Evolutionary conservation across 2,329 filamentous ascomycete species (phyloP), one percentile per base, ranked within the genome.

Genomic region (Penicillium sp.): DNA sequence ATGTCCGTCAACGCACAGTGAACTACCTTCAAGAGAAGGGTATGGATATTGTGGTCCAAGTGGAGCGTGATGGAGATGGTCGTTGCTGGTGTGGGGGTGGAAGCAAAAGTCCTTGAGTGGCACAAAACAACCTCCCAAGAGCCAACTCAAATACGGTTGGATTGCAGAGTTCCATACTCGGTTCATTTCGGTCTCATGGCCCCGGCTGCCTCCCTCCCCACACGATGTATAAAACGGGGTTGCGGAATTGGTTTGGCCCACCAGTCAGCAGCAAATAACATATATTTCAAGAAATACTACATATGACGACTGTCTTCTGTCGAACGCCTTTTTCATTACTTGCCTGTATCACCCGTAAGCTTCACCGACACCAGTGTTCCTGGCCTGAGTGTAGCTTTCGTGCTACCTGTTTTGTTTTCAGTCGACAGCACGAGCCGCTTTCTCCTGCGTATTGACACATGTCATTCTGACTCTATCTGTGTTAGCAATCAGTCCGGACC

Each of bases 11-110:
- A 61, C 84, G 93, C n/a, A 89, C 93, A 0, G 82, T 84, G 48
- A 83, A 86, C 46, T 95, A 93, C 67, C 81, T 97, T 25, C 79
- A 83, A 7, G 85, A 85, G 55, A 85, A 90, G 65, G 86, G 87
- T 45, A 89, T 97, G 78, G 89, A 97, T 70, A 86, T 93, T 13
- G 87, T 96, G 28, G 85, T 97, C 5, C 94, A 97, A 76, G 90
- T 96, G 1, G 94, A 97, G 77, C 82, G 89, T 51, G 92, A 97
- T 71, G 91, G 90, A 0, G 92, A 96, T 54, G 80, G 79, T 4
- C 77, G 80, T 59, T 89, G 86, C 70, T 89, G 86, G 86, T 89
- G 86, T 71, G 83, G 83, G 26, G 81, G 82, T 13, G 82, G 81
- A 13, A 75, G 68, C 57, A 76, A 73, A 52, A 61, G 19, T 46